Base-by-base conservation (phyloP, 805 yeast genomes). In the Teunomyces lycoperdinae region DNA sequence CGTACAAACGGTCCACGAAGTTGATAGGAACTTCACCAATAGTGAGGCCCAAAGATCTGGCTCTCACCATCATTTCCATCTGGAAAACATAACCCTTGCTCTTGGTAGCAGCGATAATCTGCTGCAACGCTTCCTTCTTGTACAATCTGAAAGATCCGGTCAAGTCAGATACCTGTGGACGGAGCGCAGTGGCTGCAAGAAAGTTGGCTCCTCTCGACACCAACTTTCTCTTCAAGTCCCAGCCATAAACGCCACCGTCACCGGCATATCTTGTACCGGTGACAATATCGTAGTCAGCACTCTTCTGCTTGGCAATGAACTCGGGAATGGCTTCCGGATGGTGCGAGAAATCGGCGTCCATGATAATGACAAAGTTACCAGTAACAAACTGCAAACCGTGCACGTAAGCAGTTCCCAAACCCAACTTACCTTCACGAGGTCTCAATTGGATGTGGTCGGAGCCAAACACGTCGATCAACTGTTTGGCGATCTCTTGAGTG, bases 21-120 rank as follows among this genome's bases (percentile, higher is more conserved):
- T 82, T 78, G 56, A 85, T 85, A 43, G 91, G 91, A 29, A 85
- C 90, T 64, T 85, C 92, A 28, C 86, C 91, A 56, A 85, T 84
- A 13, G 80, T 74, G 68, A 77, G 83, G n/a, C 84, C 85, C 63
- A 83, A 68, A n/a, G 84, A 73, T 62, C 87, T 77, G 35, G 92
- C 92, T 56, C 92, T 79, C 20, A 85, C 92, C 81, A 85, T 84
- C 90, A 85, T 85, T 68, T 85, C 92, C 92, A 85, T 85, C 70
- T 85, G 92, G 80, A 85, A 85, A 36, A 86, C 92, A 58, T 86
- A 85, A 44, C 92, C 92, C 69, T 86, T 85, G 32, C 87, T 81
- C 61, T 79, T 76, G 42, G 91, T 85, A 49, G 76, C 85, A 43
- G 72, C 78, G 53, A 85, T 86, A 53, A 86, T 78, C 60, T 81